Base-by-base conservation (phyloP, 371 early-diverging fungal genomes). In the Phascolomyces articulosus region DNA sequence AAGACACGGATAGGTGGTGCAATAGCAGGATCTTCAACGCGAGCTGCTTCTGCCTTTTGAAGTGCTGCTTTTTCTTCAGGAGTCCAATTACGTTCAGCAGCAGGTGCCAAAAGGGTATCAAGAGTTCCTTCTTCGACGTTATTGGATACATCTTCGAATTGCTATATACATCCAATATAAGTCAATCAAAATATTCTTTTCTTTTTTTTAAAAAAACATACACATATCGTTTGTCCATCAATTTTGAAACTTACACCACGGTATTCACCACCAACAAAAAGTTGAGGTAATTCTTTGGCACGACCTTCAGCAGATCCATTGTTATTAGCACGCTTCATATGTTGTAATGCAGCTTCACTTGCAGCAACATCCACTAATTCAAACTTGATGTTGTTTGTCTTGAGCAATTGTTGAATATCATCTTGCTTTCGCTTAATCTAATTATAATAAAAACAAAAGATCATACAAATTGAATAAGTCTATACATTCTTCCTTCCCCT, bases 341-440 rank as follows among this genome's bases (percentile, higher is more conserved):
- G 71, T 38, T 76, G 75, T 47, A 78, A 59, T n/a, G 76, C 78
- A n/a, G 73, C 71, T 58, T 76, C 76, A 49, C 78, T 77, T 15
- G 73, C 61, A 6, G 83, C 79, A 0, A 82, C 79, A 67, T 82
- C 83, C 4, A 82, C 60, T 16, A 82, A 44, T 26, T 72, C 74
- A 58, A 72, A 79, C 23, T 67, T 65, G 47, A 82, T 60, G 21
- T 70, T 55, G 38, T 77, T 65, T 1, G 65, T 40, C 34, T 67
- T 21, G 4, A 82, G 66, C 15, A 82, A 44, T 40, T 77, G 76
- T 47, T 74, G 72, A 8, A 79, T 73, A 3, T 79, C 72, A 28
- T 82, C 83, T 65, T 82, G 83, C 24, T 77, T 75, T 38, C 71
- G 70, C 64, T 82, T 82, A 55, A 77, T 72, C 80, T 80, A 34